Percentiles rank a stretch among this genome's conserved stretches.
Evolutionary conservation across 768 basidiomycete species (phyloP).

Genomic region (Russula foetens): DNA sequence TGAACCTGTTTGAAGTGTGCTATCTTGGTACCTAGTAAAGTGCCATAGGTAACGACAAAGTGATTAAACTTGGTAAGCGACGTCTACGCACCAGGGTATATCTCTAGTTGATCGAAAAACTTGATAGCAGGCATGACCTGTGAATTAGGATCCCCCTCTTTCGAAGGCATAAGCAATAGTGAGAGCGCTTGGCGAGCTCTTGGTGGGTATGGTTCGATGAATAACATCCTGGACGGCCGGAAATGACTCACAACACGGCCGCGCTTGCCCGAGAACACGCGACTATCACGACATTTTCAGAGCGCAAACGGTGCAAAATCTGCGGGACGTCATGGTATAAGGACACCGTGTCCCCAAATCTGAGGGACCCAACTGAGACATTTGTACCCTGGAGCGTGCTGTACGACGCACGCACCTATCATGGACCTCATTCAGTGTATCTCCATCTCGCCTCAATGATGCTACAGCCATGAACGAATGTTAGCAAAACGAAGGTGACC

Average conservation of each 20-base stretch:
- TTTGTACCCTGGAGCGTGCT: background rate
- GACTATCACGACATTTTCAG: slow-evolving; percentile 46
- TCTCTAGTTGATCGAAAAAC: slow-evolving; percentile 65
- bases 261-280: slow-evolving; percentile 71
- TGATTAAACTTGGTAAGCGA: background rate
- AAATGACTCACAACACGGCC: slow-evolving; percentile 48
- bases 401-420: slow-evolving; percentile 35
- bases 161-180: slow-evolving; percentile 46
- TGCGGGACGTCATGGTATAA: slow-evolving; percentile 75
- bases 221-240: background rate
- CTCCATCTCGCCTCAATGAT: slow-evolving; percentile 43
- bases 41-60: background rate
- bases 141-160: slow-evolving; percentile 26
- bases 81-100: slow-evolving; percentile 52
- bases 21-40: slow-evolving; percentile 61
- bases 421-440: slow-evolving; percentile 40
- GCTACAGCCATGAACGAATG: slow-evolving; percentile 27
- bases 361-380: slow-evolving; percentile 20
- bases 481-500: background rate
- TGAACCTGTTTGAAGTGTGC: slow-evolving; percentile 33
- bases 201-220: slow-evolving; percentile 25
- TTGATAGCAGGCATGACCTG: slow-evolving; percentile 40
- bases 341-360: slow-evolving; percentile 46
- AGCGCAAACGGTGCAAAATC: slow-evolving; percentile 54
- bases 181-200: slow-evolving; percentile 68